A percentile compares a stretch with the other conserved stretches of the same genome.
phyloP scores from a whole-genome alignment of 1,284 basidiomycete species.

The Apiotrichum siamense region DNA sequence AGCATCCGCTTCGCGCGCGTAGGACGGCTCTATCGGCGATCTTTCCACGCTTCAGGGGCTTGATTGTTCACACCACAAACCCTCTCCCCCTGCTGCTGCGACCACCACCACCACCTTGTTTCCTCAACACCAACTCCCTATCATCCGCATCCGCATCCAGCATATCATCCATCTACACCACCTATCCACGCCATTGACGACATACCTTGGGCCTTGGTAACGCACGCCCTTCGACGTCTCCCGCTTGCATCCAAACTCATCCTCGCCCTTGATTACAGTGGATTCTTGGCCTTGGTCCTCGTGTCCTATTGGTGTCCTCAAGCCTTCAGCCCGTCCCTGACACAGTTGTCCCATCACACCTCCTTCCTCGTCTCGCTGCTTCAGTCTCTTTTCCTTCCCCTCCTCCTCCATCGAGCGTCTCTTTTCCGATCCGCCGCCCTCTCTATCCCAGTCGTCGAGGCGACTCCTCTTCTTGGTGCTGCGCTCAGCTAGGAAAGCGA shows the following conservation, averaged over 20 bases:
- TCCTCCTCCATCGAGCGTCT: neutral
- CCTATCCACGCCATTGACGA: too few relatives aligned
- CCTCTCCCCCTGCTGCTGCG: too few relatives aligned
- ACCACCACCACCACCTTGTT: too few relatives aligned
- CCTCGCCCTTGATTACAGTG: neutral
- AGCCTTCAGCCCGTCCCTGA: neutral
- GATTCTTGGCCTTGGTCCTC: neutral
- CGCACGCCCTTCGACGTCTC: neutral
- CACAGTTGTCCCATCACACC: neutral
- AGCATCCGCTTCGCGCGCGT: too few relatives aligned
- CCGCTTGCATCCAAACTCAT: neutral
- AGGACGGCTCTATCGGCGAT: too few relatives aligned
- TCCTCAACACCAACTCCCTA: too few relatives aligned
- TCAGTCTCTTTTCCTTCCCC: neutral
- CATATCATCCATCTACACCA: too few relatives aligned
- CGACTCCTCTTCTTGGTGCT: neutral
- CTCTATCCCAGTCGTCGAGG: neutral
- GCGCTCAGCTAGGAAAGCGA: conserved; percentile 6
- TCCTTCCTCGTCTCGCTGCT: neutral
- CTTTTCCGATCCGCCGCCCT: neutral
- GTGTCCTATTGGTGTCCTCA: neutral
- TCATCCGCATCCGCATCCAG: too few relatives aligned
- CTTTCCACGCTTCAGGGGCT: too few relatives aligned
- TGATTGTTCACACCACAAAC: too few relatives aligned
- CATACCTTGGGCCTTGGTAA: neutral